A percentile compares a stretch with the other conserved stretches of the same genome.
Conservation (phyloP, 2,329 filamentous ascomycete species). For the Colletotrichum lupini region DNA sequence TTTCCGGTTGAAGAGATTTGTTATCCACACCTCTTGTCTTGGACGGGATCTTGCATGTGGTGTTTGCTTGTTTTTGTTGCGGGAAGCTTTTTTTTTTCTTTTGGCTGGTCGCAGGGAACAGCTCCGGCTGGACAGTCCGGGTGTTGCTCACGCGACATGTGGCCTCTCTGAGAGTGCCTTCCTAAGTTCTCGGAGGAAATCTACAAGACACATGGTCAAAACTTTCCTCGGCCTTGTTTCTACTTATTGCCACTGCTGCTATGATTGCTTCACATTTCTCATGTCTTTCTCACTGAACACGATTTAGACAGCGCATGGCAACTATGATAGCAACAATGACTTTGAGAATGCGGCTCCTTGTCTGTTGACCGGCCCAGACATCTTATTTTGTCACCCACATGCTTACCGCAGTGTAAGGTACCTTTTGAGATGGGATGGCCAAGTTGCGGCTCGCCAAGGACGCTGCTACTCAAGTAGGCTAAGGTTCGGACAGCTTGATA, state of each 20-base stretch:
- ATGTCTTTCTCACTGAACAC: no score
- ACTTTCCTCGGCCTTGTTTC: no score
- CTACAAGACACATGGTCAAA: background rate
- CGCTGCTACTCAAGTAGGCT: background rate
- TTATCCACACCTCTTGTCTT: background rate
- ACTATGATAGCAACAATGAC: no score
- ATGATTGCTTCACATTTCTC: no score
- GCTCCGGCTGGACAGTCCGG: background rate
- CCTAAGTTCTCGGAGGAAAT: background rate
- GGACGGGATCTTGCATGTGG: conserved; percentile 16
- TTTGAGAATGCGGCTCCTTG: no score
- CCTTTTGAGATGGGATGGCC: background rate
- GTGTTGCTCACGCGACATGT: conserved; percentile 29
- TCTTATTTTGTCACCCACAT: no score
- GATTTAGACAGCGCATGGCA: no score
- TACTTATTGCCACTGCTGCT: no score
- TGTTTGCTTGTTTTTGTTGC: conserved; percentile 13
- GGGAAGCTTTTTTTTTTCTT: conserved; percentile 5
- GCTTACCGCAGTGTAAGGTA: background rate
- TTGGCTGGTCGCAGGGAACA: conserved; percentile 13
- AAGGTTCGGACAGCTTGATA: conserved; percentile 23
- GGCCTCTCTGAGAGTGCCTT: background rate
- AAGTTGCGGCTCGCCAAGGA: conserved; percentile 1
- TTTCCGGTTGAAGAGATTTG: background rate
- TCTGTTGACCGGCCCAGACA: no score